phyloP scores from a whole-genome alignment of 345 rosid genomes.

The Gossypium australe region DNA sequence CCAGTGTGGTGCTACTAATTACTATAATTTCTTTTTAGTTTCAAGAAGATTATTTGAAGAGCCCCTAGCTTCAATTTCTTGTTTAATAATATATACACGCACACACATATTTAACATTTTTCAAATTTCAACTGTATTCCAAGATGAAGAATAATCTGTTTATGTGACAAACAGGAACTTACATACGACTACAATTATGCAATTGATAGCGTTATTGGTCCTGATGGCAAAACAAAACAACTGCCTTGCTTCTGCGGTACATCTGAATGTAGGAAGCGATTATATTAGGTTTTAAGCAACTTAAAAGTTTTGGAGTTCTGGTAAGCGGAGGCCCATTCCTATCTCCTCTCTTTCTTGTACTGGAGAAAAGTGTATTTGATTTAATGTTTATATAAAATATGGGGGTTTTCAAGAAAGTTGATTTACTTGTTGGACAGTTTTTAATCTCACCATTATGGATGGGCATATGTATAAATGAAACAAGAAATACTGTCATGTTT shows the following conservation, averaged over 20 bases:
- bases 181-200: conserved; percentile 85
- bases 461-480: neutral
- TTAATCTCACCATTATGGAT: neutral
- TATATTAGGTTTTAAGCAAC: neutral
- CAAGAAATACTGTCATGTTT: neutral
- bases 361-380: neutral
- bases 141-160: neutral
- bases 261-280: conserved; percentile 4
- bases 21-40: neutral
- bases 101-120: too few species aligned
- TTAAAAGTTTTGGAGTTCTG: neutral
- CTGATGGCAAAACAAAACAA: conserved; percentile 62
- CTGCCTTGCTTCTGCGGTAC: conserved; percentile 75
- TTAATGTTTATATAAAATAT: neutral
- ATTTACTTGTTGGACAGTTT: neutral
- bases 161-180: conserved; percentile 46
- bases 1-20: neutral
- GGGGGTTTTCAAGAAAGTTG: neutral
- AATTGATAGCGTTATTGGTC: conserved; percentile 67
- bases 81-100: too few species aligned
- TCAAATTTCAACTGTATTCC: neutral
- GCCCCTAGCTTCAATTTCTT: neutral
- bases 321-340: neutral
- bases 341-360: neutral
- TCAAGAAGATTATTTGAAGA: neutral